Percentiles rank a stretch among this genome's conserved stretches.
Conservation (phyloP, 371 early-diverging fungal genomes). For the Rhizopus stolonifer region DNA sequence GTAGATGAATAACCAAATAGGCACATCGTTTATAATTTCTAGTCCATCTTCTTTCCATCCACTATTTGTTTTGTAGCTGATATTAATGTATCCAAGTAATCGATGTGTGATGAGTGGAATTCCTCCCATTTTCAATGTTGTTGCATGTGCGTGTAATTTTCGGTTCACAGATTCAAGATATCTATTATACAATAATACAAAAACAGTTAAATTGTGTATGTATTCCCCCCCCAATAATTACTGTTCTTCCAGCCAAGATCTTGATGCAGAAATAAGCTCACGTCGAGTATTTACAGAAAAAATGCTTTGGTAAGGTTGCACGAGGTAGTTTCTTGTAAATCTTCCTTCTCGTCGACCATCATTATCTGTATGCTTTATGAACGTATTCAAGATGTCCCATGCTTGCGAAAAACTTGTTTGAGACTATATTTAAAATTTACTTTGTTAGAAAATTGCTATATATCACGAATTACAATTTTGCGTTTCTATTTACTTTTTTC, state of each 20-base stretch:
- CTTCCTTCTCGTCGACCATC: slow-evolving; percentile 12
- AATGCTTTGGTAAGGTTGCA: slow-evolving; percentile 5
- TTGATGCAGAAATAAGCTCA: slow-evolving; percentile 13
- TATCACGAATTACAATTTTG: not conserved
- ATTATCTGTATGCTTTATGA: slow-evolving; percentile 5
- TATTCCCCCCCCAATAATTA: not conserved
- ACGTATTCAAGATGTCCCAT: slow-evolving; percentile 15
- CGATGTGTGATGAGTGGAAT: slow-evolving; percentile 23
- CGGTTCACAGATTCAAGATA: slow-evolving; percentile 6
- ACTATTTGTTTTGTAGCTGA: slow-evolving; percentile 11
- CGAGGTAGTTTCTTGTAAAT: slow-evolving; percentile 10
- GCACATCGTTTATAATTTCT: slow-evolving; percentile 59
- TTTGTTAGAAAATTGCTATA: not conserved
- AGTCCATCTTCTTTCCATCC: slow-evolving; percentile 20
- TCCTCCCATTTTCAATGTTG: slow-evolving; percentile 18
- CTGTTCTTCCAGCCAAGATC: slow-evolving; percentile 28
- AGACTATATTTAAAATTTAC: slow-evolving; percentile 5
- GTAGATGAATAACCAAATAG: slow-evolving; percentile 86
- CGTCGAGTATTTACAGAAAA: slow-evolving; percentile 9
- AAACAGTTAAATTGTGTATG: no score
- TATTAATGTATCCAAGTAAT: slow-evolving; percentile 13
- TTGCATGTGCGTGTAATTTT: slow-evolving; percentile 13
- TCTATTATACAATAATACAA: slow-evolving; percentile 1
- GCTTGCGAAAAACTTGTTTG: slow-evolving; percentile 16
- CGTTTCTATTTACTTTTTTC: slow-evolving; percentile 6